phyloP scores from a whole-genome alignment of 257 asterid genomes.

The Henckelia pumila region DNA sequence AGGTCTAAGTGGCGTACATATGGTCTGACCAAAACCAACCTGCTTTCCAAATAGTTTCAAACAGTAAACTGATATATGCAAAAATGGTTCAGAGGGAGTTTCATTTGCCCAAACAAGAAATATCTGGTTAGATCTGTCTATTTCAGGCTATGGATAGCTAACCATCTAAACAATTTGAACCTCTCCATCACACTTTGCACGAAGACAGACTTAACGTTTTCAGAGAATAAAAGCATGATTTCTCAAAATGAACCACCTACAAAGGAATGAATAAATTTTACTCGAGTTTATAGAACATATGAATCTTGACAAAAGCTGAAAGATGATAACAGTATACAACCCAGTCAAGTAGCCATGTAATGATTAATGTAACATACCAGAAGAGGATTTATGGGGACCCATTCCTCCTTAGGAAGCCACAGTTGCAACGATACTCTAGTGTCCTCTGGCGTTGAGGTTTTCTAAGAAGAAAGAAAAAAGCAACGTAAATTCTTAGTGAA shows the following conservation, averaged over 20 bases:
- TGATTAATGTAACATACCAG: conserved; percentile 48
- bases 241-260: neutral
- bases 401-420: conserved; percentile 98
- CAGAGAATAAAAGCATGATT: neutral
- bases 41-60: conserved; percentile 22
- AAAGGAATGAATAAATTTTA: neutral
- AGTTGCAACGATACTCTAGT: conserved; percentile 84
- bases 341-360: neutral
- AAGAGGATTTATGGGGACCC: conserved; percentile 96
- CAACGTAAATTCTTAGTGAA: conserved; percentile 8
- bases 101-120: neutral
- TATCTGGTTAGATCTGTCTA: neutral
- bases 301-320: neutral
- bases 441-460: conserved; percentile 76
- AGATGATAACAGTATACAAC: neutral
- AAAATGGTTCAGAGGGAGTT: neutral
- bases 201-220: neutral
- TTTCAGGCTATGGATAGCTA: neutral
- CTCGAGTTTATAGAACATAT: neutral
- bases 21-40: conserved; percentile 98
- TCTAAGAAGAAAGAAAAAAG: conserved; percentile 38
- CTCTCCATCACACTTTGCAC: neutral
- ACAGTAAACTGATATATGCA: neutral
- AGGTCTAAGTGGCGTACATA: conserved; percentile 88
- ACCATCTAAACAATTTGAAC: conserved; percentile 6